Evolutionary conservation across 2,329 filamentous ascomycete genomes (phyloP).

Genomic region (Hysterium pulicare): DNA sequence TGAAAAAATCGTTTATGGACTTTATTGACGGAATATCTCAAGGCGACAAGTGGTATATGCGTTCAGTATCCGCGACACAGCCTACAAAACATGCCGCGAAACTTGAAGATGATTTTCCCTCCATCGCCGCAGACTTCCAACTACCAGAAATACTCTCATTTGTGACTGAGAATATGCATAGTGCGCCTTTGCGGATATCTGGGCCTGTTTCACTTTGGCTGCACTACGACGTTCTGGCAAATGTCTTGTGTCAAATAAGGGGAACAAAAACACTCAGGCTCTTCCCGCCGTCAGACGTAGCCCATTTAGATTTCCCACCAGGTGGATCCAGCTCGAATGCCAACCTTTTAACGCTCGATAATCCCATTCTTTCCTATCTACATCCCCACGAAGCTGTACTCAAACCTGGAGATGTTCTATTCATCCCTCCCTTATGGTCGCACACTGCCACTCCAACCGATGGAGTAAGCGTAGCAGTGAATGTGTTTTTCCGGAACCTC

Average conservation of each 20-base stretch:
- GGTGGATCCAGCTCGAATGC: conserved; percentile 78
- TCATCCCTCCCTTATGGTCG: conserved; percentile 79
- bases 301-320: conserved; percentile 65
- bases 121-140: conserved; percentile 65
- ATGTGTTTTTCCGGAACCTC: conserved; percentile 80
- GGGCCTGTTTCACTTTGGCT: conserved; percentile 84
- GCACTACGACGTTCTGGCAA: conserved; percentile 89
- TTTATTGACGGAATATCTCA: conserved; percentile 60
- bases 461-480: conserved; percentile 71
- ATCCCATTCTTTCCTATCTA: conserved; percentile 30
- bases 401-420: conserved; percentile 70
- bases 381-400: conserved; percentile 67
- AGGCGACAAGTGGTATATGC: conserved; percentile 70
- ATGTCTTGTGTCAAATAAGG: conserved; percentile 74
- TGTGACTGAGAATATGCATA: conserved; percentile 65
- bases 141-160: conserved; percentile 61
- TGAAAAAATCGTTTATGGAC: conserved; percentile 61
- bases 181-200: conserved; percentile 75
- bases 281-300: conserved; percentile 75
- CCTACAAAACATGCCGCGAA: conserved; percentile 69
- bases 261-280: conserved; percentile 72
- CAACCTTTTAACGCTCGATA: conserved; percentile 57
- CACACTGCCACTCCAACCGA: conserved; percentile 63
- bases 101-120: conserved; percentile 68
- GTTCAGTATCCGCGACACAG: conserved; percentile 67